Conservation (phyloP, 768 basidiomycete genomes). For the Dacryopinax primogenitus region DNA sequence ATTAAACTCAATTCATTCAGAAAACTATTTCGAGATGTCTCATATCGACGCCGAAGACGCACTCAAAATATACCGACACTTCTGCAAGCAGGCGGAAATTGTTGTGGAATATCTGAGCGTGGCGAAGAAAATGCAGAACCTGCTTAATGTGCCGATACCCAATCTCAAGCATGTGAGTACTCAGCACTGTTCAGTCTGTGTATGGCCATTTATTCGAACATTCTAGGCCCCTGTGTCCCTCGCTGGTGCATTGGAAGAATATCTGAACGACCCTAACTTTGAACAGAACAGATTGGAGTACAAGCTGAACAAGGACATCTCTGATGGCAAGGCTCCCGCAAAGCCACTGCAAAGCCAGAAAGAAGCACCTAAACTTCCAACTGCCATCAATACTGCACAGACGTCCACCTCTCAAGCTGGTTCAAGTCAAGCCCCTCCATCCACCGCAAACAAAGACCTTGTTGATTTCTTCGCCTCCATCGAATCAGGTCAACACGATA, state of each 20-base stretch:
- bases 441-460: constrained; percentile 36
- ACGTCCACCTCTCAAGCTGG: constrained; percentile 10
- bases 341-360: constrained; percentile 6
- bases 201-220: not conserved
- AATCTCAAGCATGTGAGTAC: constrained; percentile 63
- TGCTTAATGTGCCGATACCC: constrained; percentile 87
- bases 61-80: constrained; percentile 77
- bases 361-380: not conserved
- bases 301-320: constrained; percentile 59
- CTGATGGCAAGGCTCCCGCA: constrained; percentile 32
- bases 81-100: constrained; percentile 87
- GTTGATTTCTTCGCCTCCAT: constrained; percentile 84
- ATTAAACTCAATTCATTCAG: constrained; percentile 26
- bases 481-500: constrained; percentile 63
- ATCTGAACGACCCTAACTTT: constrained; percentile 91
- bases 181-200: not conserved
- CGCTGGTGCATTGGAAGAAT: constrained; percentile 88
- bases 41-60: constrained; percentile 80
- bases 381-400: not conserved
- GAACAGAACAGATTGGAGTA: constrained; percentile 92
- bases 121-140: constrained; percentile 82
- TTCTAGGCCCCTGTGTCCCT: constrained; percentile 85
- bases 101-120: constrained; percentile 80
- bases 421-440: constrained; percentile 15
- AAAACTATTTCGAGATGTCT: constrained; percentile 98